Base-by-base conservation (phyloP, 1,284 basidiomycete species). In the Phylloporus gajari region DNA sequence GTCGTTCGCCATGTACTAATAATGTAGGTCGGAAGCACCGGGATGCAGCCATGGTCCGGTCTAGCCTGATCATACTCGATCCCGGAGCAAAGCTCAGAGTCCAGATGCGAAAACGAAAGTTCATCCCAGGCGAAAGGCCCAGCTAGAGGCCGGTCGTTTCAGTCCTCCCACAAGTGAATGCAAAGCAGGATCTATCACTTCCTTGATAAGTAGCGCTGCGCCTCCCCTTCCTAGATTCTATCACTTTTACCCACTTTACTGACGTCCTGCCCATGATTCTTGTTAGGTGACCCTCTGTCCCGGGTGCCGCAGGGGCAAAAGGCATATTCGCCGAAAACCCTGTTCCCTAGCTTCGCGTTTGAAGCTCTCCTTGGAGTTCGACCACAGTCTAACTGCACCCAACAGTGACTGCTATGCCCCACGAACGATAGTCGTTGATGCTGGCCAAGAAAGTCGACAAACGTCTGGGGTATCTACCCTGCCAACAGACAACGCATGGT, bases 1-100 rank as follows among this genome's bases (percentile, higher is more conserved):
- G 91, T 70, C 91, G 87, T 73, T 91, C 89, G 1, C 90, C 87
- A 0, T 87, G 92, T 70, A 79, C 89, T 60, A 87, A 91, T 70
- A 77, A 86, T 15, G 82, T 86, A 27, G 69, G 27, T n/a, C 70
- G 32, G 56, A 62, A 68, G 53, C 73, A 74, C 32, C 44, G 73
- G 48, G 81, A 82, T 25, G 78, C 85, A 42, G 78, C 84, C 2
- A 74, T 89, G 21, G 73, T 89, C 30, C 87, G 88, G 42, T 84
- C 88, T 4, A 91, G 88, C 73, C 77, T 89, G 38, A 79, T 81
- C 17, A 80, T 87, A 11, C 80, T 92, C 68, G 70, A 75, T 3
- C 76, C 88, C 51, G 86, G 85, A 64, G 84, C 83, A 88, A 68
- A 76, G 88, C n/a, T 75, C 79, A 5, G 83, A 84, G 35, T 77